Percentiles rank a stretch among this genome's conserved stretches.
phyloP scores from a whole-genome alignment of 805 yeast genomes.

The Teunomyces gatunensis region DNA sequence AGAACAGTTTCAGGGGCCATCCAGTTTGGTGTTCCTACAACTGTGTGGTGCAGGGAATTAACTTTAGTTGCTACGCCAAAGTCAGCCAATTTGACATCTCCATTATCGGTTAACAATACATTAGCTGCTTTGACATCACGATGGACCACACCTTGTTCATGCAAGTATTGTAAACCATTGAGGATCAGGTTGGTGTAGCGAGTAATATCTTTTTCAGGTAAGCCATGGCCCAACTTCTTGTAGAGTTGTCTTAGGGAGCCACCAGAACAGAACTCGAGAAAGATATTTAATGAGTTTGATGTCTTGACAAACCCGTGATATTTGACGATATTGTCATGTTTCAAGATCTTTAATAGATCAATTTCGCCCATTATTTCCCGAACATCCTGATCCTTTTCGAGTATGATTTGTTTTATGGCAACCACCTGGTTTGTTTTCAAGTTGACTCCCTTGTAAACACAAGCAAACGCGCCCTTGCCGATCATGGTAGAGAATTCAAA shows the following conservation, averaged over 20 bases:
- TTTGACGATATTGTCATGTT: conserved; percentile 65
- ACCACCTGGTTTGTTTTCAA: conserved; percentile 62
- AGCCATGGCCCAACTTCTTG: conserved; percentile 45
- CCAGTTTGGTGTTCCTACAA: conserved; percentile 93
- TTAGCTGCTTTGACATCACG: conserved; percentile 95
- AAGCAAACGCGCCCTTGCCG: conserved; percentile 92
- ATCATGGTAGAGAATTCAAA: conserved; percentile 59
- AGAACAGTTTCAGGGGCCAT: conserved; percentile 96
- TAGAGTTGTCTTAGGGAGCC: conserved; percentile 62
- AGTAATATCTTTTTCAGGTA: conserved; percentile 54
- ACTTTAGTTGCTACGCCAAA: conserved; percentile 88
- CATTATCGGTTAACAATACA: conserved; percentile 61
- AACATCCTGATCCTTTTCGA: conserved; percentile 48
- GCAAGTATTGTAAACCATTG: conserved; percentile 61
- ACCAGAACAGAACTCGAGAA: conserved; percentile 60
- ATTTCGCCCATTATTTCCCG: conserved; percentile 62
- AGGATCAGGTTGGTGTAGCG: conserved; percentile 53
- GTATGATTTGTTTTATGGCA: conserved; percentile 76
- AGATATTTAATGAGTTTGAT: conserved; percentile 49
- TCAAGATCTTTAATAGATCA: conserved; percentile 59
- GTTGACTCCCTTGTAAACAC: conserved; percentile 75
- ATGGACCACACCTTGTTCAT: conserved; percentile 72
- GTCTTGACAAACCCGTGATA: conserved; percentile 67
- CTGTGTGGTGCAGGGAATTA: conserved; percentile 37
- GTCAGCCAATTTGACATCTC: conserved; percentile 84